Percentiles rank a stretch among this genome's conserved stretches.
phyloP scores from a whole-genome alignment of 192 early-diverging fungal genomes.

The Coemansia sp. region DNA sequence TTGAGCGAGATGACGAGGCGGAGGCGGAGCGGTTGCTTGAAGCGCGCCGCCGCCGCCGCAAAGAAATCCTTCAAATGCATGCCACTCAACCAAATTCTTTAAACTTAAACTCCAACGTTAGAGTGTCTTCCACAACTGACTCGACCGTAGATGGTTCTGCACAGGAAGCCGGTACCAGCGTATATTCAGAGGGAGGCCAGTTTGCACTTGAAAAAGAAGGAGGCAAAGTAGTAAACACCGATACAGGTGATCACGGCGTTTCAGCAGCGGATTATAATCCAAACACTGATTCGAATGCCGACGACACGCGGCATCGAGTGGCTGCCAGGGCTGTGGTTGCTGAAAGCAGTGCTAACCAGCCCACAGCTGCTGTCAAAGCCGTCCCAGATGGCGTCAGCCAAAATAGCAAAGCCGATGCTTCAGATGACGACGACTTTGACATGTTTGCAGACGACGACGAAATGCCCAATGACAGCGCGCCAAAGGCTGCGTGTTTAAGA shows the following conservation, averaged over 20 bases:
- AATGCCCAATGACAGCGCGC: not conserved
- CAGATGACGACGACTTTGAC: slow-evolving; percentile 36
- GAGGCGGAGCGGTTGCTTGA: slow-evolving; percentile 82
- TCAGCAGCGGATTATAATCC: slow-evolving; percentile 83
- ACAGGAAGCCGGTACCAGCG: not conserved
- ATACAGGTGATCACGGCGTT: slow-evolving; percentile 30
- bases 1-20: slow-evolving; percentile 60
- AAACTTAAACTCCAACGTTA: slow-evolving; percentile 29
- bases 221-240: not conserved
- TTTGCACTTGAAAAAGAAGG: slow-evolving; percentile 34
- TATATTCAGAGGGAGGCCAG: not conserved
- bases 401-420: slow-evolving; percentile 18
- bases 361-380: not conserved
- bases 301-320: slow-evolving; percentile 63
- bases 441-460: slow-evolving; percentile 72
- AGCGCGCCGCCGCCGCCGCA: slow-evolving; percentile 75
- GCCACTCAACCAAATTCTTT: slow-evolving; percentile 51
- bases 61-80: slow-evolving; percentile 73
- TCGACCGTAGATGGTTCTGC: not conserved
- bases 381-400: slow-evolving; percentile 9
- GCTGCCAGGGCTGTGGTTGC: slow-evolving; percentile 10
- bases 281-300: slow-evolving; percentile 65
- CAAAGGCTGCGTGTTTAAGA: slow-evolving; percentile 17
- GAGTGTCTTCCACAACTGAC: slow-evolving; percentile 12
- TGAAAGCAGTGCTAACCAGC: not conserved